A percentile compares a stretch with the other conserved stretches of the same genome.
Evolutionary conservation across 257 asterid genomes (phyloP).

Genomic region (Scutellaria barbata): DNA sequence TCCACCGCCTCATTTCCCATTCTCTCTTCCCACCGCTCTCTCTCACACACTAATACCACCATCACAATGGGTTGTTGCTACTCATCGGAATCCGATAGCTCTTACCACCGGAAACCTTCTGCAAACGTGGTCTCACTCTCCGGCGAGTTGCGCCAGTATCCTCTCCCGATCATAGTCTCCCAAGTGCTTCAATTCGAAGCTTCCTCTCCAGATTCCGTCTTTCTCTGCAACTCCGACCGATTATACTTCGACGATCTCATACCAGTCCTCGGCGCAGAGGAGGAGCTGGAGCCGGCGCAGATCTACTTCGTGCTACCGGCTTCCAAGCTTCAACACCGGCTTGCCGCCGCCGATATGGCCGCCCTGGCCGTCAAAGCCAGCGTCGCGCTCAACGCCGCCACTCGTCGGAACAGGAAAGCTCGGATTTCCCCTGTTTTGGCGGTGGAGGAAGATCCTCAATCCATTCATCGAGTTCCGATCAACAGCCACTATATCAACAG

Average conservation of each 20-base stretch:
- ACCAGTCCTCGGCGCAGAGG: conserved; percentile 45
- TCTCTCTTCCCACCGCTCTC: conserved; percentile 8
- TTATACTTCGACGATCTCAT: conserved; percentile 61
- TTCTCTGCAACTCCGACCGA: conserved; percentile 70
- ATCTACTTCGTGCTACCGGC: conserved; percentile 67
- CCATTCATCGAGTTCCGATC: neutral
- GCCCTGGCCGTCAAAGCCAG: conserved; percentile 78
- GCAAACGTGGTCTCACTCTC: conserved; percentile 53
- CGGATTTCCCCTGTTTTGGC: conserved; percentile 56
- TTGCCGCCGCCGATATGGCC: conserved; percentile 82
- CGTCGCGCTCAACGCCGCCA: conserved; percentile 47
- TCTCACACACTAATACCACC: neutral
- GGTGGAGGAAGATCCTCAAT: conserved; percentile 33
- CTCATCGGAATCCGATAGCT: conserved; percentile 35
- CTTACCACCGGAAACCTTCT: conserved; percentile 28
- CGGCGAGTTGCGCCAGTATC: conserved; percentile 63
- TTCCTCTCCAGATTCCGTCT: conserved; percentile 31
- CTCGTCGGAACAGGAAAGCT: conserved; percentile 48
- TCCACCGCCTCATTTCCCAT: conserved; percentile 39
- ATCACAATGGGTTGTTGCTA: conserved; percentile 44
- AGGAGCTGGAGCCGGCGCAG: conserved; percentile 53
- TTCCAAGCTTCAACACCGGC: conserved; percentile 49
- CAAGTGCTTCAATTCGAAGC: conserved; percentile 50
- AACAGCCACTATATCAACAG: neutral
- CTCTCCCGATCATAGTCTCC: conserved; percentile 52